Evolutionary conservation across 768 basidiomycete genomes (phyloP), one percentile per base, ranked within the genome.

Genomic region (Pulveroboletus frians): DNA sequence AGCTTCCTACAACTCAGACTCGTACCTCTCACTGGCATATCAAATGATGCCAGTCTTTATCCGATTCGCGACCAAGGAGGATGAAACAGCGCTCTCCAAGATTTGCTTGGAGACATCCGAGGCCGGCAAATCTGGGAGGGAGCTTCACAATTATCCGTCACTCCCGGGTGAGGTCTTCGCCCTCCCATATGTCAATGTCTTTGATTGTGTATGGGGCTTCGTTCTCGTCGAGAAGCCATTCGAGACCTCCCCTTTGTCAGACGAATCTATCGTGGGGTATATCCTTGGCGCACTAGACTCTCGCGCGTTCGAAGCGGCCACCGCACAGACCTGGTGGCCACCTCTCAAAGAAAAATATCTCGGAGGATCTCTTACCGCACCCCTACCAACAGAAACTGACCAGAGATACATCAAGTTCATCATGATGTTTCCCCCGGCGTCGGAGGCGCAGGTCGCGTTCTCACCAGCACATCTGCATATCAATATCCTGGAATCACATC

Each of bases 391-490:
- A 21, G 52, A 57, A 35, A 42, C 57, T 5, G 66, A 67, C 43
- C 34, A 46, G 60, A 54, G 42, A 36, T 76, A 65, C 55, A 68
- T 76, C 56, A 49, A 53, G 18, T 53, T 58, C 21, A 57, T 78
- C 43, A 68, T 70, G 49, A 51, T 59, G 26, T 68, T 68, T 36
- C 63, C 66, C 32, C 69, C 64, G 9, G 76, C 79, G 1, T 64
- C 77, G 14, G 76, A 79, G 9, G 72, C 76, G n/a, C 76, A 76
- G 53, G 69, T 87, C 51, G 67, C 73, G 5, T 85, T 84, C 60
- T 81, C 86, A 15, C 77, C 81, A 10, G 87, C 87, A 9, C 86
- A 90, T 65, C 54, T 90, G 56, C 88, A 91, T 62, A 82, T 90
- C 59, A 71, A 91, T 55, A 79, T 90, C 47, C 60, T 89, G 57